Evolutionary conservation across 768 basidiomycete genomes (phyloP).

Genomic region (Serpula lacrymans): DNA sequence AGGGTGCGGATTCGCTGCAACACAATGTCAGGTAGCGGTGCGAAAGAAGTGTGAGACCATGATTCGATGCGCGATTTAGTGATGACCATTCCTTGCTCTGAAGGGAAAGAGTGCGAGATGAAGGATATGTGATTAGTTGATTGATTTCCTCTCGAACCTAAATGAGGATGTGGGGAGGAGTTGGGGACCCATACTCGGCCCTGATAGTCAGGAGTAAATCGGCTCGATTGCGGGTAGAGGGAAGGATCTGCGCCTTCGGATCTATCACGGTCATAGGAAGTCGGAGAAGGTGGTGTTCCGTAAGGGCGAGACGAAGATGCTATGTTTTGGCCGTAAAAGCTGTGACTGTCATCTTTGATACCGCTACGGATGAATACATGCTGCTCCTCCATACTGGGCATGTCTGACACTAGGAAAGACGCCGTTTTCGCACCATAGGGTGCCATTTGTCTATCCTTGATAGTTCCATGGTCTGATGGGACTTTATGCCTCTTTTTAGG

Average conservation of each 20-base stretch:
- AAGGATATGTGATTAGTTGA: conserved; percentile 35
- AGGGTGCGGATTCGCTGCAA: conserved; percentile 51
- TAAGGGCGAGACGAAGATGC: conserved; percentile 31
- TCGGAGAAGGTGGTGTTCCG: conserved; percentile 20
- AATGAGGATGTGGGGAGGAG: conserved; percentile 18
- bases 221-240: conserved; percentile 9
- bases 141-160: too few species aligned
- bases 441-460: conserved; percentile 33
- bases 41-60: conserved; percentile 57
- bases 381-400: conserved; percentile 30
- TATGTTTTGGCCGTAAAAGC: conserved; percentile 48
- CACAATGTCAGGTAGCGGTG: conserved; percentile 56
- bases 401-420: conserved; percentile 44
- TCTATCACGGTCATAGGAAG: conserved; percentile 11
- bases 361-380: conserved; percentile 11
- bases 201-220: conserved; percentile 19
- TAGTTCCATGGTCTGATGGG: conserved; percentile 37
- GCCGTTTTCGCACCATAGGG: conserved; percentile 47
- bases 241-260: conserved; percentile 17
- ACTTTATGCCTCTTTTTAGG: conserved; percentile 66
- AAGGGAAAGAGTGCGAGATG: conserved; percentile 39
- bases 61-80: conserved; percentile 48
- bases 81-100: conserved; percentile 35
- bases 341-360: conserved; percentile 31
- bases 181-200: conserved; percentile 19